These are phyloP conservation scores for Orychophragmus violaceus DNA, from an alignment of 345 rosid genomes.

Conservation along the genomic window DNA sequence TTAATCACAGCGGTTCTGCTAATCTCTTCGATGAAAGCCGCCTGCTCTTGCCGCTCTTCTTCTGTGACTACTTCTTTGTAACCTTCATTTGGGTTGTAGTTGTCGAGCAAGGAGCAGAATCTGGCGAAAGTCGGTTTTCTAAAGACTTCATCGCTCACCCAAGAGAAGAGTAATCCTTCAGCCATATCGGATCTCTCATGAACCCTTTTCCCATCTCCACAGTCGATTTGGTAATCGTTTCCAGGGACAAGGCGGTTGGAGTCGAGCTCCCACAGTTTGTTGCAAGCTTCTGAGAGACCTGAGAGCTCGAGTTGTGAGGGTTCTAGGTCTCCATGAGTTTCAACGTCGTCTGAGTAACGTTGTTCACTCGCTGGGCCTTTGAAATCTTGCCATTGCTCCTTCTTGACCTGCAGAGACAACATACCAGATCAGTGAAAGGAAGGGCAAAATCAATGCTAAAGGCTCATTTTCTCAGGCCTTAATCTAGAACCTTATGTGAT, in stretches of 20 bases:
- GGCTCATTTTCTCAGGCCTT: background rate
- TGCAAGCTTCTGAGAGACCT: slow-evolving; percentile 74
- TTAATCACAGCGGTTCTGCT: slow-evolving; percentile 81
- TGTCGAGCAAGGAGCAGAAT: slow-evolving; percentile 84
- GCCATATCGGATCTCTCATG: slow-evolving; percentile 71
- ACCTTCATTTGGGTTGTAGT: slow-evolving; percentile 77
- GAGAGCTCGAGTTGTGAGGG: slow-evolving; percentile 72
- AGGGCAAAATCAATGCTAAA: background rate
- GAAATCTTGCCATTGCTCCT: slow-evolving; percentile 72
- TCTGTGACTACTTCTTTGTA: slow-evolving; percentile 72
- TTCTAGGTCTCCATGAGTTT: slow-evolving; percentile 33
- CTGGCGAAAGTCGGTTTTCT: slow-evolving; percentile 73
- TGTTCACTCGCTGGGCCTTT: slow-evolving; percentile 67
- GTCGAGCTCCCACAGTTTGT: slow-evolving; percentile 88
- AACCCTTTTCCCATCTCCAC: slow-evolving; percentile 89
- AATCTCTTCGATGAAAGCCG: slow-evolving; percentile 86
- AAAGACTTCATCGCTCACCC: slow-evolving; percentile 63
- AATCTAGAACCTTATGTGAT: slow-evolving; percentile 46
- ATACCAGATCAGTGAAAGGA: slow-evolving; percentile 6
- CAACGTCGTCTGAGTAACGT: slow-evolving; percentile 56
- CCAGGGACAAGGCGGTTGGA: slow-evolving; percentile 69
- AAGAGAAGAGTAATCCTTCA: slow-evolving; percentile 57
- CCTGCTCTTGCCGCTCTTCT: slow-evolving; percentile 86
- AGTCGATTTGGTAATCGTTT: slow-evolving; percentile 77
- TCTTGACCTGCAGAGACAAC: slow-evolving; percentile 44